Conservation (phyloP, 2,329 filamentous ascomycete genomes). For the Talaromyces atroroseus region DNA sequence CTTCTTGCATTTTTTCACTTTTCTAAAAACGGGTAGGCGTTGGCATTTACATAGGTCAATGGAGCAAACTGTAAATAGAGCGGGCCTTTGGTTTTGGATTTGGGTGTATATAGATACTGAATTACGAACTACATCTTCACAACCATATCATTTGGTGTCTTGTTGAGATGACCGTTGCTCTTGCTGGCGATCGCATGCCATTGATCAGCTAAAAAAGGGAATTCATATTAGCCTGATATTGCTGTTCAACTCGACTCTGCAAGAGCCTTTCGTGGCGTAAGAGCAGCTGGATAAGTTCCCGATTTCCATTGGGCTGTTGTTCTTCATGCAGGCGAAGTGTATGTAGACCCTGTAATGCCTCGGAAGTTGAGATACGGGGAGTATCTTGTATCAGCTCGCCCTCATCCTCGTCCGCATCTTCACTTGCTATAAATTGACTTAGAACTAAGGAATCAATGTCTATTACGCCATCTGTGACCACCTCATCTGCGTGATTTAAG, state of each 20-base stretch:
- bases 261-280: conserved; percentile 1
- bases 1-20: background rate
- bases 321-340: conserved; percentile 11
- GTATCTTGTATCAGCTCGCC: background rate
- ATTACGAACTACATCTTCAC: background rate
- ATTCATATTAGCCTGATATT: background rate
- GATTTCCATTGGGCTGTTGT: conserved; percentile 2
- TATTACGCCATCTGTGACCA: conserved; percentile 5
- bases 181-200: background rate
- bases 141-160: background rate
- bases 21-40: background rate
- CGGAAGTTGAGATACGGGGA: background rate
- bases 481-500: conserved; percentile 9
- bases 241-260: background rate
- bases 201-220: background rate
- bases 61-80: background rate
- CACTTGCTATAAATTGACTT: conserved; percentile 2
- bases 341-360: conserved; percentile 3
- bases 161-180: background rate
- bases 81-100: background rate
- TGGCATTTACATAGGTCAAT: background rate
- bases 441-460: conserved; percentile 9
- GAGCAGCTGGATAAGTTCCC: background rate
- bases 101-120: background rate
- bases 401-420: conserved; percentile 1